Evolutionary conservation across 495 filamentous ascomycete species (phyloP).

Genomic region (Aeminium ludgeri): DNA sequence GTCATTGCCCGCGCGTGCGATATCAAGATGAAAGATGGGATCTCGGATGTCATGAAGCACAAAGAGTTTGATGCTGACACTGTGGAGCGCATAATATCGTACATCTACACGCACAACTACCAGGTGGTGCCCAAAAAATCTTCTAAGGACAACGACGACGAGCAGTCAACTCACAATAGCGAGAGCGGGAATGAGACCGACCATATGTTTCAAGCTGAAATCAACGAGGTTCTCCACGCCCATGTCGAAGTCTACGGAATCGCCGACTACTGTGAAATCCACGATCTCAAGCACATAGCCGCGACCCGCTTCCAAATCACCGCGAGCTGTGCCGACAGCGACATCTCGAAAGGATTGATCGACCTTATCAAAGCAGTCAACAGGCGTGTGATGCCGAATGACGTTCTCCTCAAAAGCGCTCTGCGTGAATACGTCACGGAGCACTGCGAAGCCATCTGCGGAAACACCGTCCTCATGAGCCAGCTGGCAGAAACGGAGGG

Average conservation of each 20-base stretch:
- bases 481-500: no score
- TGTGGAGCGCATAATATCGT: conserved; percentile 1
- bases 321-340: no score
- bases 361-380: no score
- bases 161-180: not conserved
- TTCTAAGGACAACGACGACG: not conserved
- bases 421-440: no score
- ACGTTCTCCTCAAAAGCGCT: no score
- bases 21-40: not conserved
- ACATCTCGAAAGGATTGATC: no score
- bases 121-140: not conserved
- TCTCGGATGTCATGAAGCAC: not conserved
- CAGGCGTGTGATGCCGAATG: no score
- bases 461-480: no score
- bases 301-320: not conserved
- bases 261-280: conserved; percentile 6
- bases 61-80: conserved; percentile 1
- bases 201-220: not conserved
- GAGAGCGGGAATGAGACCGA: not conserved
- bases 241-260: conserved; percentile 2
- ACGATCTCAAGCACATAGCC: not conserved
- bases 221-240: conserved; percentile 1
- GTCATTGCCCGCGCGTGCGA: conserved; percentile 1
- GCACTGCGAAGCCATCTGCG: no score
- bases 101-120: conserved; percentile 3